phyloP scores from a whole-genome alignment of 2,329 filamentous ascomycete species.

The Aspergillus latus region DNA sequence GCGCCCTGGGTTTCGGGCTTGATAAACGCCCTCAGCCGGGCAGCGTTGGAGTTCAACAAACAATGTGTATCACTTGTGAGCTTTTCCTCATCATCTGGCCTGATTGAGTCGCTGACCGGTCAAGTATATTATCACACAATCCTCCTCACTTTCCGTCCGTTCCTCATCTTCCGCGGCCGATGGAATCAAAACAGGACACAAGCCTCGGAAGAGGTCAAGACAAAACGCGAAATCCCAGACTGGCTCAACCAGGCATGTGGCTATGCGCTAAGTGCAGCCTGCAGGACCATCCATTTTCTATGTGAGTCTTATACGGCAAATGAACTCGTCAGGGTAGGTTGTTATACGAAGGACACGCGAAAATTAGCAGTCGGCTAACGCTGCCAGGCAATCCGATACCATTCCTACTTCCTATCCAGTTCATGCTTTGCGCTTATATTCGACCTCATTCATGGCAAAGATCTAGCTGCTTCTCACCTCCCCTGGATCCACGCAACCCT shows the following conservation, averaged over 20 bases:
- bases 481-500: slow-evolving; percentile 45
- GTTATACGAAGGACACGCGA: background rate
- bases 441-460: slow-evolving; percentile 44
- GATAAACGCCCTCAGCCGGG: slow-evolving; percentile 40
- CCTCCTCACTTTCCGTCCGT: slow-evolving; percentile 46
- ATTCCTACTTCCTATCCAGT: slow-evolving; percentile 47
- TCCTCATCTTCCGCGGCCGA: slow-evolving; percentile 48
- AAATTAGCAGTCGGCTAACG: background rate
- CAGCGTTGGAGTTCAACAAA: slow-evolving; percentile 43
- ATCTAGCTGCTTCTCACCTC: slow-evolving; percentile 39
- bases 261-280: slow-evolving; percentile 43
- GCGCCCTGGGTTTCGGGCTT: slow-evolving; percentile 35
- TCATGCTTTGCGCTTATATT: slow-evolving; percentile 45
- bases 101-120: background rate
- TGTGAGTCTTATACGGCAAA: slow-evolving; percentile 44
- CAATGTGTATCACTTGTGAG: slow-evolving; percentile 44
- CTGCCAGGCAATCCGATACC: slow-evolving; percentile 45
- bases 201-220: background rate
- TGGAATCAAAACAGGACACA: slow-evolving; percentile 36
- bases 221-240: slow-evolving; percentile 29
- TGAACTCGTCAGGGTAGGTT: slow-evolving; percentile 41
- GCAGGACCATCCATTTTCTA: slow-evolving; percentile 43
- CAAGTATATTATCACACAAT: slow-evolving; percentile 48
- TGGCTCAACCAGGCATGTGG: slow-evolving; percentile 50
- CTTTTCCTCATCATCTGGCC: background rate